Percentiles rank a stretch among this genome's conserved stretches.
phyloP scores from a whole-genome alignment of 2,329 filamentous ascomycete genomes.

The Cylindrodendrum hubeiense region DNA sequence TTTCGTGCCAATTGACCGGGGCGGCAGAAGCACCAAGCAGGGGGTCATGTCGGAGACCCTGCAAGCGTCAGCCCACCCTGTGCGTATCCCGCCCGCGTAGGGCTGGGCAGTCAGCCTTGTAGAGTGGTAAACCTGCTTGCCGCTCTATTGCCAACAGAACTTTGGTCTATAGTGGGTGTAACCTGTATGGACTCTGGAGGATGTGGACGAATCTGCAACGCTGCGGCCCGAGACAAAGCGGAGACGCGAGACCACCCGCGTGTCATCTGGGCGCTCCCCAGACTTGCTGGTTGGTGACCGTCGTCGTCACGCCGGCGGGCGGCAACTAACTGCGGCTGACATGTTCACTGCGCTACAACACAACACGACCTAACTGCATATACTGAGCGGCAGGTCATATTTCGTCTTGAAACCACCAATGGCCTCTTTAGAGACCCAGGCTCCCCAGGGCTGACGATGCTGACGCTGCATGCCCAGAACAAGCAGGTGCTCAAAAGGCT shows the following conservation, averaged over 20 bases:
- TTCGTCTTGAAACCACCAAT: too few species aligned
- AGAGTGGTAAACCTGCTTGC: not conserved
- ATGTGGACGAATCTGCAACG: not conserved
- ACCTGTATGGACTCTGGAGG: not conserved
- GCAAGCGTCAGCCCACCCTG: conserved; percentile 14
- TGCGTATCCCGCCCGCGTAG: not conserved
- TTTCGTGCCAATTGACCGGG: not conserved
- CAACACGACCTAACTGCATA: not conserved
- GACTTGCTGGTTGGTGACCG: not conserved
- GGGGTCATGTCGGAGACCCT: not conserved
- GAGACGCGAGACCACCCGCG: not conserved
- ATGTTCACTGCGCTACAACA: not conserved
- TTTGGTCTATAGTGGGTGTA: not conserved
- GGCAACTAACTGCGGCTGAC: not conserved
- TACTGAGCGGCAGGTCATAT: not conserved
- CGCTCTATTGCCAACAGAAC: not conserved
- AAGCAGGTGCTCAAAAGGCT: not conserved
- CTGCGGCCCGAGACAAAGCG: not conserved
- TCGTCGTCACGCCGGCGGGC: not conserved
- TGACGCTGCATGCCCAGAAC: not conserved
- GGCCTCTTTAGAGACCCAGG: not conserved
- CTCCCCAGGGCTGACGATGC: not conserved
- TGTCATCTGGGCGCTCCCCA: not conserved
- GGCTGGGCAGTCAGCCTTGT: not conserved
- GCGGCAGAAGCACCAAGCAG: not conserved